These are phyloP conservation scores for Chalciporus sphaerocephalus DNA, from an alignment of 768 basidiomycete genomes.

Conservation along the genomic window DNA sequence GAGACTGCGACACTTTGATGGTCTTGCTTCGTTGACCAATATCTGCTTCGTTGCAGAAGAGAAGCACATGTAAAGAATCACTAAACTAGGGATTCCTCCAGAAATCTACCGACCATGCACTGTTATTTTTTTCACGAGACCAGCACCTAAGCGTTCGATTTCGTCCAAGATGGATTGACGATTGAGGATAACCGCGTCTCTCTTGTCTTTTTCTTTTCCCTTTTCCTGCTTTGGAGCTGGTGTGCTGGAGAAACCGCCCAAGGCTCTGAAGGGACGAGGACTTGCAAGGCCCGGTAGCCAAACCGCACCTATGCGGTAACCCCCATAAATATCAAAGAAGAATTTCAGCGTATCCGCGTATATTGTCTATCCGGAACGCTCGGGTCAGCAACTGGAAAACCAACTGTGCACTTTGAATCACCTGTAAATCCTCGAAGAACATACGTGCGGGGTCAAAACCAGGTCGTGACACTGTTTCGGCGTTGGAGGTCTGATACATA, in stretches of 20 bases:
- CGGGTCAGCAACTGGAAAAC: conserved; percentile 2
- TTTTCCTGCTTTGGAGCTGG: conserved; percentile 40
- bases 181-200: conserved; percentile 60
- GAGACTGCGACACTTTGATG: conserved; percentile 27
- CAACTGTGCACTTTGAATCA: conserved; percentile 30
- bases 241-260: conserved; percentile 73
- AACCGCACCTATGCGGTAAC: conserved; percentile 71
- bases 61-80: background rate
- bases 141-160: conserved; percentile 69
- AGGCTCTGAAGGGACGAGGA: conserved; percentile 68
- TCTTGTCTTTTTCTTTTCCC: conserved; percentile 46
- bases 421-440: conserved; percentile 71
- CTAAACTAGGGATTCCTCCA: conserved; percentile 1
- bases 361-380: conserved; percentile 42
- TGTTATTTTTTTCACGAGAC: conserved; percentile 52
- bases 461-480: conserved; percentile 39
- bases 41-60: background rate
- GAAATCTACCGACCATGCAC: conserved; percentile 10
- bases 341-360: conserved; percentile 76
- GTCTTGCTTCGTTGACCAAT: background rate
- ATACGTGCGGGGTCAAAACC: conserved; percentile 78
- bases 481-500: conserved; percentile 27
- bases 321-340: conserved; percentile 83
- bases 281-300: conserved; percentile 76
- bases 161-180: conserved; percentile 64